Evolutionary conservation across 345 rosid genomes (phyloP).

Genomic region (Corchorus capsularis): DNA sequence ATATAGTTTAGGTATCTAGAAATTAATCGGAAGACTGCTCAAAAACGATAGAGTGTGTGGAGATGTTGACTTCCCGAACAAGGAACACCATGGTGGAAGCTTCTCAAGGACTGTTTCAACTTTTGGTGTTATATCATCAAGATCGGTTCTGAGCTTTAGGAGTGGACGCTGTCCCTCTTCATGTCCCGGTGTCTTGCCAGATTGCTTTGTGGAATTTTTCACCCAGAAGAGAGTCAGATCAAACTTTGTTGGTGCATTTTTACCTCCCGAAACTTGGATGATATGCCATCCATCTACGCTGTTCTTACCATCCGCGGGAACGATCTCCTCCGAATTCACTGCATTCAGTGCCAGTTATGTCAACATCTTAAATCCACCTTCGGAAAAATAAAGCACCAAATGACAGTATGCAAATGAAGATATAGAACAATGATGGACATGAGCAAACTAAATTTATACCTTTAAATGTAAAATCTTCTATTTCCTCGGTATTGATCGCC

Average conservation of each 20-base stretch:
- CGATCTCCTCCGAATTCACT: conserved; percentile 55
- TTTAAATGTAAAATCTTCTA: conserved; percentile 72
- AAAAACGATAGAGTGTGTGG: conserved; percentile 70
- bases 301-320: conserved; percentile 53
- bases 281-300: conserved; percentile 73
- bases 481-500: conserved; percentile 67
- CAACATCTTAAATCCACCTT: background rate
- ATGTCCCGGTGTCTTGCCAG: conserved; percentile 2
- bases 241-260: conserved; percentile 57
- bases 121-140: conserved; percentile 60
- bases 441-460: conserved; percentile 33
- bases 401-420: background rate
- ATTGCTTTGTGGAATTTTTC: conserved; percentile 29
- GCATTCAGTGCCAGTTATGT: conserved; percentile 18
- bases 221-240: conserved; percentile 54
- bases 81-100: conserved; percentile 80
- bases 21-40: conserved; percentile 57
- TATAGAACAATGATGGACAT: background rate
- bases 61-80: conserved; percentile 85
- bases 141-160: conserved; percentile 84
- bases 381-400: background rate
- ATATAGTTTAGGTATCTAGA: conserved; percentile 25
- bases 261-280: conserved; percentile 86
- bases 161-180: conserved; percentile 41
- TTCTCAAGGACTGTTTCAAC: conserved; percentile 45